Percentiles rank a stretch among this genome's conserved stretches.
Evolutionary conservation across 331 rosid species (phyloP).

Genomic region (Arachis monticola): DNA sequence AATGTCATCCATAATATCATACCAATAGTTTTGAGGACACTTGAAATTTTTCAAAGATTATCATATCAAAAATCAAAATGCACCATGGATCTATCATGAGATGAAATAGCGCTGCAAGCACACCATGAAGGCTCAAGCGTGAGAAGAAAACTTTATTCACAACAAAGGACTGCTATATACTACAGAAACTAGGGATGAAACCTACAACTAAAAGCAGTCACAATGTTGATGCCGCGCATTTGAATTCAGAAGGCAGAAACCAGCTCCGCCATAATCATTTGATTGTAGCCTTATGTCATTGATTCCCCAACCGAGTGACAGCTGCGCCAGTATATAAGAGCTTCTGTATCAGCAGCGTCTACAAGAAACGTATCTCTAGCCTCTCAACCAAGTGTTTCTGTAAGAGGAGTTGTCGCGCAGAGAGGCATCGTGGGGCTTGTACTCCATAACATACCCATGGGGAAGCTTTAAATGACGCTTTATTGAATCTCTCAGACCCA

Average conservation of each 20-base stretch:
- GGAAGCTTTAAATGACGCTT: constrained; percentile 94
- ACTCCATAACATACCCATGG: constrained; percentile 86
- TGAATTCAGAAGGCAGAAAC: background rate
- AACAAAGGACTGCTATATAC: background rate
- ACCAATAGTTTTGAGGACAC: background rate
- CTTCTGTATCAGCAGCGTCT: constrained; percentile 1
- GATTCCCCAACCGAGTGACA: background rate
- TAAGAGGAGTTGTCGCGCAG: constrained; percentile 92
- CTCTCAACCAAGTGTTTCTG: constrained; percentile 97
- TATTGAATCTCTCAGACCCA: constrained; percentile 90
- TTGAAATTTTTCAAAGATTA: background rate
- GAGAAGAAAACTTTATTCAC: background rate
- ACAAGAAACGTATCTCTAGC: constrained; percentile 45
- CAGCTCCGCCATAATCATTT: background rate
- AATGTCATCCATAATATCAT: background rate
- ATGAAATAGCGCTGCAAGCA: background rate
- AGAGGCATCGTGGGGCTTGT: constrained; percentile 93
- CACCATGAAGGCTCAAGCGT: background rate
- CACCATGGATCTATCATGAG: background rate
- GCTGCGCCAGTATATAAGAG: background rate
- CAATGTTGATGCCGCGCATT: background rate
- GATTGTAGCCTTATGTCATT: background rate
- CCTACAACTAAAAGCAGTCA: background rate
- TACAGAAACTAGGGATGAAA: background rate
- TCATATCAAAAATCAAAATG: background rate